Conservation (phyloP, 2,329 filamentous ascomycete genomes). For the Trichoderma koningii region DNA sequence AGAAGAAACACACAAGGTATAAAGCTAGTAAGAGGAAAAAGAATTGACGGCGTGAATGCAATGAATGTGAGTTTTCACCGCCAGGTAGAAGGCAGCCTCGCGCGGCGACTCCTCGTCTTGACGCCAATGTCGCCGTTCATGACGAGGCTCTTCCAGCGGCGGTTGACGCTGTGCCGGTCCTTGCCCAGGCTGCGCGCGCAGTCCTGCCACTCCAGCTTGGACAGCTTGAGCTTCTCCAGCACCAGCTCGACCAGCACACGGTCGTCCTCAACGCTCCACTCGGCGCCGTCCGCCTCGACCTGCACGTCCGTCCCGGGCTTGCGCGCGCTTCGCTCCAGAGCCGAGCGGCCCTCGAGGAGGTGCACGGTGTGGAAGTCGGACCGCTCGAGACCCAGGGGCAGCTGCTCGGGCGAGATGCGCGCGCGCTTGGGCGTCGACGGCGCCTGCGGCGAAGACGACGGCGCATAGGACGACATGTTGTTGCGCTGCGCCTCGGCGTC, state of each 20-base stretch:
- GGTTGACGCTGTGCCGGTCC: constrained; percentile 58
- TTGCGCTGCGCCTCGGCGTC: constrained; percentile 20
- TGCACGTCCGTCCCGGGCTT: constrained; percentile 44
- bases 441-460: constrained; percentile 30
- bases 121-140: constrained; percentile 61
- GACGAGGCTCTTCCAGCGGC: constrained; percentile 66
- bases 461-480: not conserved
- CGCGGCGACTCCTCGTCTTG: constrained; percentile 49
- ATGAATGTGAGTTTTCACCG: constrained; percentile 39
- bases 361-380: constrained; percentile 59
- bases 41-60: not conserved
- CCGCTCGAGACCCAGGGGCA: constrained; percentile 61
- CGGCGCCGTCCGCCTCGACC: constrained; percentile 48
- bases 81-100: constrained; percentile 59
- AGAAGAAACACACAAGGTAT: not conserved
- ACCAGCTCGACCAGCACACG: constrained; percentile 67
- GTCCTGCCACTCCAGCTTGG: constrained; percentile 67
- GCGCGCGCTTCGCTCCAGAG: constrained; percentile 33
- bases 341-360: constrained; percentile 35
- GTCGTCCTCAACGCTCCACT: constrained; percentile 66
- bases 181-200: constrained; percentile 65
- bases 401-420: constrained; percentile 60
- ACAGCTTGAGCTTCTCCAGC: constrained; percentile 65
- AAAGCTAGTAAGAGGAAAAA: not conserved
- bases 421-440: constrained; percentile 62